Evolutionary conservation across 2,329 filamentous ascomycete genomes (phyloP), one percentile per base, ranked within the genome.

Genomic region (Microdochium paspali): DNA sequence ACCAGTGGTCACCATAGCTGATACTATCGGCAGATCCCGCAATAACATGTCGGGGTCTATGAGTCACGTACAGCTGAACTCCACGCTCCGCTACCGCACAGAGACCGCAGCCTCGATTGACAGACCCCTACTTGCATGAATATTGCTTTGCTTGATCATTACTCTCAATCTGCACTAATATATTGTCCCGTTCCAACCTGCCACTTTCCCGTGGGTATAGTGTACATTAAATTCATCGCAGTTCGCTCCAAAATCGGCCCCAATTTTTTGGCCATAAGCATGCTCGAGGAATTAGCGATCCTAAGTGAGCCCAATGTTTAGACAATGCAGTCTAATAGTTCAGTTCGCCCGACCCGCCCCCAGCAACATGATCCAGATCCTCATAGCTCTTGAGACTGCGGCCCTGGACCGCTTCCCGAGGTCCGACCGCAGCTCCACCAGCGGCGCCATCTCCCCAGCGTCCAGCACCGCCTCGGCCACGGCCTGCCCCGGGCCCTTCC

Each of bases 341-440:
- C 59, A 97, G 71, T 69, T 96, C 91, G 24, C 87, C 86, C 35
- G 84, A 82, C 35, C 84, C 87, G 30, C 79, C 74, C 13, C 83
- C 80, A 31, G 82, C 82, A 49, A 85, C 84, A 43, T 94, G 91
- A 69, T 98, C 93, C 23, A 98, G 73, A 62, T 98, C 93, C 66
- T 98, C 94, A 62, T 98, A 98, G 65, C 89, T 96, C 76, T 95
- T 95, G 54, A 98, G 70, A 51, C 87, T 95, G 49, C 93, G 81
- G 4, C 93, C 93, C 56, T 94, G 88, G 1, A 95, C 90, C 10
- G 93, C 91, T 66, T 97, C 90, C 20, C 87, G 80, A 20, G 93
- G 91, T 0, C 90, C 90, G 50, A 90, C 84, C 2, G 85, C 82
- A 28, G 85, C 82, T 23, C 79, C 85, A 32, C 86, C 85, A 44